These are phyloP conservation scores for Fusarium duplospermum DNA, from an alignment of 2,329 filamentous ascomycete species.

Conservation along the genomic window DNA sequence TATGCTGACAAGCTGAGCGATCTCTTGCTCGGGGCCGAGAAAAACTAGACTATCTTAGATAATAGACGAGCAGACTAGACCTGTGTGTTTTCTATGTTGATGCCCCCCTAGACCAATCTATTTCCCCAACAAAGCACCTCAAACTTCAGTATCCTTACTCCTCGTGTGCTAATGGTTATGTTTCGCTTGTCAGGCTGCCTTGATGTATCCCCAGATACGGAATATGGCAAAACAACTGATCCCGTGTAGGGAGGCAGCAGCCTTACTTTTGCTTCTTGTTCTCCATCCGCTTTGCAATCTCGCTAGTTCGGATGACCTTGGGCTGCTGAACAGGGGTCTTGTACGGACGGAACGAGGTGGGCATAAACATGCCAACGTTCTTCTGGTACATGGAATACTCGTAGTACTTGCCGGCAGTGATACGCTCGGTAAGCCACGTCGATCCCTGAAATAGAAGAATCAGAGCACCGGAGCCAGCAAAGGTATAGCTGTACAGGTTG, in stretches of 20 bases:
- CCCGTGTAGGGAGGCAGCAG: neutral
- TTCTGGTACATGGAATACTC: constrained; percentile 89
- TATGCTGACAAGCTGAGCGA: constrained; percentile 90
- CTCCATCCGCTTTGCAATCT: constrained; percentile 59
- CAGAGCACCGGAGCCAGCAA: constrained; percentile 75
- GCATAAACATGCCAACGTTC: constrained; percentile 86
- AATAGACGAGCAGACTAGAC: constrained; percentile 33
- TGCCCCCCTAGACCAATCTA: neutral
- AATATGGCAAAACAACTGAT: neutral
- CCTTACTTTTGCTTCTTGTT: constrained; percentile 49
- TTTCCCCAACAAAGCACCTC: neutral
- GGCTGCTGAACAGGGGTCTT: constrained; percentile 51
- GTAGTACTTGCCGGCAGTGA: constrained; percentile 85
- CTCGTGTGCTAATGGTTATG: neutral
- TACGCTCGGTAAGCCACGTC: constrained; percentile 85
- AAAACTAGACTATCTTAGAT: constrained; percentile 27
- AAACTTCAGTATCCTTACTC: neutral
- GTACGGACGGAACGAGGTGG: constrained; percentile 63
- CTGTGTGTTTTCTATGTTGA: neutral
- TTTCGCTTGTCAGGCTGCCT: neutral
- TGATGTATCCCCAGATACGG: neutral
- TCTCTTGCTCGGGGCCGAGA: constrained; percentile 57
- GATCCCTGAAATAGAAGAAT: constrained; percentile 89
- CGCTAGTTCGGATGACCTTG: constrained; percentile 63
- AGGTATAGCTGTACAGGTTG: constrained; percentile 82